A percentile compares a stretch with the other conserved stretches of the same genome.
These are phyloP conservation scores for Lomentospora prolificans DNA, from an alignment of 2,329 filamentous ascomycete species.

Conservation along the genomic window DNA sequence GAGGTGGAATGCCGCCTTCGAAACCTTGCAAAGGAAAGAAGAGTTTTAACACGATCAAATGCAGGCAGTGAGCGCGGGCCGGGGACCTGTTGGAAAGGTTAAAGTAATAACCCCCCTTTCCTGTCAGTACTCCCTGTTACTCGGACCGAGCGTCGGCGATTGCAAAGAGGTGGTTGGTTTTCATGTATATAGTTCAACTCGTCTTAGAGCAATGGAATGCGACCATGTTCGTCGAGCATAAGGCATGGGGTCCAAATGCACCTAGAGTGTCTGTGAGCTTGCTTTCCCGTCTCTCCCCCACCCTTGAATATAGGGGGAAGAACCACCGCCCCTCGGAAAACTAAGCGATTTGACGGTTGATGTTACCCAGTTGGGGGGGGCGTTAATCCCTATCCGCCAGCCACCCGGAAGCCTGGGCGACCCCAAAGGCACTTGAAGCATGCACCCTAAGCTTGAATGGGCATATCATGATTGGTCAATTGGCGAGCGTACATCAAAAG, in stretches of 20 bases:
- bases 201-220: too few species aligned
- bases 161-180: too few species aligned
- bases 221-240: background rate
- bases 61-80: too few species aligned
- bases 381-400: background rate
- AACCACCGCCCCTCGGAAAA: background rate
- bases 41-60: too few species aligned
- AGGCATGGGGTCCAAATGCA: background rate
- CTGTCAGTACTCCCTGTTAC: too few species aligned
- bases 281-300: background rate
- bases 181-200: too few species aligned
- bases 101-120: too few species aligned
- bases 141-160: background rate
- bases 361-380: background rate
- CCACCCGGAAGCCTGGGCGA: background rate
- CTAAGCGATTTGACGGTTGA: background rate
- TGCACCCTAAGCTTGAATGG: background rate
- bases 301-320: background rate
- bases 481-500: background rate
- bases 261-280: background rate
- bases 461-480: background rate
- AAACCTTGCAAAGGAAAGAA: background rate
- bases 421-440: too few species aligned
- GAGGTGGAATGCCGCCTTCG: background rate
- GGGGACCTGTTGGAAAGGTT: too few species aligned